Evolutionary conservation across 768 basidiomycete species (phyloP).

Genomic region (Lyophyllum semitale): DNA sequence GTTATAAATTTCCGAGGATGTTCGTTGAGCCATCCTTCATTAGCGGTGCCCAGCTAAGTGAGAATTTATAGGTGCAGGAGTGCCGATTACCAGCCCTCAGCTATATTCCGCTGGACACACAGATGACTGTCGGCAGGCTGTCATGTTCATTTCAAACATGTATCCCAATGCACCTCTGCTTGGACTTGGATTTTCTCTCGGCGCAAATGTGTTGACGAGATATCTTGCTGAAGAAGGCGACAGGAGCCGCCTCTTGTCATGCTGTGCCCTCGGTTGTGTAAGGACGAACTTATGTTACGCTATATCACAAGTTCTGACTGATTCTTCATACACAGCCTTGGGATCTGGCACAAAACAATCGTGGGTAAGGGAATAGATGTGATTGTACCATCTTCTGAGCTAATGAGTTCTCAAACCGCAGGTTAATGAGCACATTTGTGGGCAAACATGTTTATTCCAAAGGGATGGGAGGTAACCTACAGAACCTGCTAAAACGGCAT

Average conservation of each 20-base stretch:
- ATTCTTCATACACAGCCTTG: constrained; percentile 43
- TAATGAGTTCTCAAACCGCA: constrained; percentile 24
- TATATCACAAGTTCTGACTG: constrained; percentile 12
- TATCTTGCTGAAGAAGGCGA: constrained; percentile 86
- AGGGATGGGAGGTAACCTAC: constrained; percentile 77
- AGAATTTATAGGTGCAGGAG: constrained; percentile 69
- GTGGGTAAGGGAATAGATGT: constrained; percentile 35
- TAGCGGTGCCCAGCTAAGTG: constrained; percentile 13
- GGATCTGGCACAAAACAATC: constrained; percentile 52
- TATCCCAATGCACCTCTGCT: constrained; percentile 84
- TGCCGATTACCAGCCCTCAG: constrained; percentile 79
- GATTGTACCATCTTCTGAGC: constrained; percentile 13
- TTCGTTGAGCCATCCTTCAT: constrained; percentile 37
- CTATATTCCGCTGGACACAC: constrained; percentile 90
- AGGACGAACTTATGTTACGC: constrained; percentile 29
- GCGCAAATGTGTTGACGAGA: constrained; percentile 87
- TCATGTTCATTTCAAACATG: constrained; percentile 69
- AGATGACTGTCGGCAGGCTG: constrained; percentile 81
- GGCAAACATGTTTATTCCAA: constrained; percentile 71
- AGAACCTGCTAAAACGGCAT: constrained; percentile 57
- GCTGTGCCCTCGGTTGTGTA: constrained; percentile 76
- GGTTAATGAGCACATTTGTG: constrained; percentile 56
- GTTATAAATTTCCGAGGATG: constrained; percentile 95
- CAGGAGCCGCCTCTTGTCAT: constrained; percentile 60
- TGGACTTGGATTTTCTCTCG: constrained; percentile 92